Evolutionary conservation across 2,329 filamentous ascomycete genomes (phyloP).

Genomic region (Aspergillus viridinutans): DNA sequence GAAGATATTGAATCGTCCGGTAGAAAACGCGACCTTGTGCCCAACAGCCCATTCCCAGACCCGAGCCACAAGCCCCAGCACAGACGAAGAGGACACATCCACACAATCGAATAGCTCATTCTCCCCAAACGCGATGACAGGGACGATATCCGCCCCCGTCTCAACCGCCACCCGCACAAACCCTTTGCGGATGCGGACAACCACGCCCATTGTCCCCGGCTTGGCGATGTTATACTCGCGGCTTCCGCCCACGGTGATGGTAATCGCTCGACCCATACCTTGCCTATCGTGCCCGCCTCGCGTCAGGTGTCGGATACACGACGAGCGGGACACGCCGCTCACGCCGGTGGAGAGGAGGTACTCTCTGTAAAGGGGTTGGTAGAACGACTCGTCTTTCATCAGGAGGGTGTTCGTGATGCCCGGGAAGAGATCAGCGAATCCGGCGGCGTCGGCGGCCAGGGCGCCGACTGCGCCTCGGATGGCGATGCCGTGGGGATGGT

Average conservation of each 20-base stretch:
- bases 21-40: slow-evolving; percentile 74
- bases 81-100: slow-evolving; percentile 61
- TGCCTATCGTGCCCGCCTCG: slow-evolving; percentile 66
- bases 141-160: slow-evolving; percentile 77
- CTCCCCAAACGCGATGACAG: slow-evolving; percentile 79
- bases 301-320: slow-evolving; percentile 73
- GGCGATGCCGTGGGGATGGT: slow-evolving; percentile 87
- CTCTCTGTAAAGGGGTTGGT: slow-evolving; percentile 78
- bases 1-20: slow-evolving; percentile 73
- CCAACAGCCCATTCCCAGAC: slow-evolving; percentile 62
- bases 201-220: slow-evolving; percentile 67
- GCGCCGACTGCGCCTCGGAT: slow-evolving; percentile 77
- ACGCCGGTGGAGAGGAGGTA: slow-evolving; percentile 75
- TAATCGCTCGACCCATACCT: slow-evolving; percentile 80
- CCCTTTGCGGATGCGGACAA: slow-evolving; percentile 74
- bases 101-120: slow-evolving; percentile 85
- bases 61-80: slow-evolving; percentile 59
- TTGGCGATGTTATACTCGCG: slow-evolving; percentile 76
- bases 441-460: slow-evolving; percentile 75
- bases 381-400: slow-evolving; percentile 80
- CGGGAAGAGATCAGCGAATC: slow-evolving; percentile 74
- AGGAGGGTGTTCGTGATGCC: slow-evolving; percentile 82
- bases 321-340: slow-evolving; percentile 74
- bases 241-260: slow-evolving; percentile 83
- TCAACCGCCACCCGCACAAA: slow-evolving; percentile 83